Percentiles rank a stretch among this genome's conserved stretches.
Conservation (phyloP, 257 asterid genomes). For the Ocimum tenuiflorum region DNA sequence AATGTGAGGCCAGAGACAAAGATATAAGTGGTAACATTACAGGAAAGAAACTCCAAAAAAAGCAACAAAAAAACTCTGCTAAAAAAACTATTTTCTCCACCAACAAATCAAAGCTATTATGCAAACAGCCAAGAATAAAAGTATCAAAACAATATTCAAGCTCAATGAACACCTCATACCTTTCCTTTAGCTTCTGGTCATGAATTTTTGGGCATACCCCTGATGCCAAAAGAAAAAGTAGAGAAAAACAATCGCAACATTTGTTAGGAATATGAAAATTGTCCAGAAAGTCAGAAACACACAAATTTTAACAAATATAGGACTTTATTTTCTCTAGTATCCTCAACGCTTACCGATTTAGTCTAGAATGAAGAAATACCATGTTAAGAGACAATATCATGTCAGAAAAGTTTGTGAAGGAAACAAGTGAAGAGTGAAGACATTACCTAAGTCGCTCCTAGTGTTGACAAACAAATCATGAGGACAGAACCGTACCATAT, state of each 20-base stretch:
- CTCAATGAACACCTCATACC: slow-evolving; percentile 39
- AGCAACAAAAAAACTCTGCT: not conserved
- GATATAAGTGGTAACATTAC: not conserved
- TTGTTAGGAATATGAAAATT: not conserved
- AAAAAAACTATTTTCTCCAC: not conserved
- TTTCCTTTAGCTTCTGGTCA: slow-evolving; percentile 89
- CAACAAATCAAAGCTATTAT: not conserved
- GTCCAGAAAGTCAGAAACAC: not conserved
- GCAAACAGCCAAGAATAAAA: not conserved
- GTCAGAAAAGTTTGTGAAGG: not conserved
- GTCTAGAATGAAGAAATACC: not conserved
- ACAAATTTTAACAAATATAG: not conserved
- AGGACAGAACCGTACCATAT: slow-evolving; percentile 95
- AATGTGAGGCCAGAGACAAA: not conserved
- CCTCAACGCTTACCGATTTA: not conserved
- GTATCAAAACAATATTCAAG: not conserved
- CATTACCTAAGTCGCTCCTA: slow-evolving; percentile 76
- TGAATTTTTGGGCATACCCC: slow-evolving; percentile 90
- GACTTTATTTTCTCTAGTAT: not conserved
- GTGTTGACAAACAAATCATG: slow-evolving; percentile 96
- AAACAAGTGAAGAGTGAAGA: not conserved
- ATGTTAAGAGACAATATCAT: not conserved
- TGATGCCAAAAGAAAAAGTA: slow-evolving; percentile 28
- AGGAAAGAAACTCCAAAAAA: not conserved
- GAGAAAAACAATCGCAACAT: not conserved